Base-by-base conservation (phyloP, 441 rosid species). In the Melastoma candidum region DNA sequence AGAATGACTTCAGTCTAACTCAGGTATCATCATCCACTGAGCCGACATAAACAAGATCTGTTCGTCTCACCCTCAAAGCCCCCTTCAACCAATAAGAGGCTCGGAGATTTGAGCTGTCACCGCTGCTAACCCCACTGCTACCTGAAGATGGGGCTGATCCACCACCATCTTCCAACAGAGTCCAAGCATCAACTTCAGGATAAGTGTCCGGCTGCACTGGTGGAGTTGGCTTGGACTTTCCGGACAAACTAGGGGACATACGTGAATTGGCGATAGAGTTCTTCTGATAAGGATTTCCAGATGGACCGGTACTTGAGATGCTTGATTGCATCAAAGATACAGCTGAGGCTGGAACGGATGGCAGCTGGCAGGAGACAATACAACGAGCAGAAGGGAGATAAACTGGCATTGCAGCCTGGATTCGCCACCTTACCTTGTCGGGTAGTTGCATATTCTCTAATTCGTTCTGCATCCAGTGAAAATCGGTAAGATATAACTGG, bases 61-160 rank as follows among this genome's bases (percentile, higher is more conserved):
- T 68, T 56, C 99, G 72, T 63, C 96, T 85, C 66, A 84, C 83
- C 68, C 99, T 82, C 51, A 87, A 77, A 17, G 98, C 77, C 51
- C 98, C 99, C 74, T 81, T 90, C 14, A 95, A 83, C 98, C 90
- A 95, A 77, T 75, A 77, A 60, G 84, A 66, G 52, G 98, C 99
- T 73, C 88, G 73, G 64, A 81, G 84, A 77, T 90, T 87, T 48
- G 81, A 61, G 71, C 72, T 80, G 69, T 85, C 98, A 51, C 77
- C 78, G 46, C 82, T 70, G 46, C 78, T 75, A 26, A 73, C 63
- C 64, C 61, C 74, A 3, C 76, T 64, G 72, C 71, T 68, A 44
- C 82, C 71, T 47, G 90, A 71, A 56, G 94, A 77, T 56, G 76
- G 74, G 54, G 80, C 79, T 43, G 90, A 78, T 26, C 89, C 97